Evolutionary conservation across 129 eudicot genomes (phyloP).

Genomic region (Silybum marianum): DNA sequence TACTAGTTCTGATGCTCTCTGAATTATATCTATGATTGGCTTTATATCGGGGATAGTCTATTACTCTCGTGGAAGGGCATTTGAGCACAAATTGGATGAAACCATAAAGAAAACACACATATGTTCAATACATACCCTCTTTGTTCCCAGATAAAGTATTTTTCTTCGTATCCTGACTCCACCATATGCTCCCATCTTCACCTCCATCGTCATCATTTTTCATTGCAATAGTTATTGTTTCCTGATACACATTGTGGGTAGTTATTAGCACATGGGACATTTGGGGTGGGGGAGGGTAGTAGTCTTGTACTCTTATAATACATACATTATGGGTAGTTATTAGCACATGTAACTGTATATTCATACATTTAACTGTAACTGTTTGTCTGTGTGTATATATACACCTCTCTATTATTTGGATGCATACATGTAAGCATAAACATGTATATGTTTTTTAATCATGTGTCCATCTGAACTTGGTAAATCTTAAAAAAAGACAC

Average conservation of each 20-base stretch:
- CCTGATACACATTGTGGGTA: no score
- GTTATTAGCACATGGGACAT: no score
- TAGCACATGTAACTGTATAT: background rate
- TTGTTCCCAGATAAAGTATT: no score
- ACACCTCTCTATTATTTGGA: background rate
- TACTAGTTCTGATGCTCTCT: background rate
- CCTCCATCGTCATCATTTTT: no score
- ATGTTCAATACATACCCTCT: no score
- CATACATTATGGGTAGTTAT: no score
- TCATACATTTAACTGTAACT: background rate
- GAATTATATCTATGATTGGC: background rate
- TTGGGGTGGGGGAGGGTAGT: no score
- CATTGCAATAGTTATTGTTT: no score
- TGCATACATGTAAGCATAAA: background rate
- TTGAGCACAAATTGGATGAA: conserved; percentile 12
- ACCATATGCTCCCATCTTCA: no score
- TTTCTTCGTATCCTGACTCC: no score
- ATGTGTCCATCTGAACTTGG: background rate
- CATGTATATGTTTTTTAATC: background rate
- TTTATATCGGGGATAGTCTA: background rate
- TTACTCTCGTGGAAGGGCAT: background rate
- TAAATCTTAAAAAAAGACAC: background rate
- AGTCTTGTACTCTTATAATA: background rate
- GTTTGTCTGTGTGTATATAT: background rate
- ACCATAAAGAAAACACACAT: background rate